A percentile compares a stretch with the other conserved stretches of the same genome.
phyloP scores from a whole-genome alignment of 192 early-diverging fungal genomes.

The Chytriomyces sp. region DNA sequence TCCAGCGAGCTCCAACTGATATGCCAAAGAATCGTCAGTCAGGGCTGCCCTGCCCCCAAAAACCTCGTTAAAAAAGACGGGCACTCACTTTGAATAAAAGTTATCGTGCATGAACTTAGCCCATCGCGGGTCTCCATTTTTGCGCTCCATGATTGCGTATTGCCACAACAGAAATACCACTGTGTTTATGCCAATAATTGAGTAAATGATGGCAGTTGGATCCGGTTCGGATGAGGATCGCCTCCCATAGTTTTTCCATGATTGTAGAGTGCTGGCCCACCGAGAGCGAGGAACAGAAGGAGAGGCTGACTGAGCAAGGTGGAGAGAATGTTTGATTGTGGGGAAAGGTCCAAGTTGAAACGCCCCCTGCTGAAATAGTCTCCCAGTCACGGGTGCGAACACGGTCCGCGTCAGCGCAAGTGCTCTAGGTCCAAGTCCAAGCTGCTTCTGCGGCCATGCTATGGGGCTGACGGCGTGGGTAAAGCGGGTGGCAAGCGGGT shows the following conservation, averaged over 20 bases:
- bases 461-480: too few species aligned
- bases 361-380: too few species aligned
- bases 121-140: conserved; percentile 18
- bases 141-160: conserved; percentile 31
- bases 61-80: background rate
- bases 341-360: too few species aligned
- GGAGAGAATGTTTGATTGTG: too few species aligned
- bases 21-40: conserved; percentile 7
- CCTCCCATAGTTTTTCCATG: background rate
- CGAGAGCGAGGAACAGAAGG: too few species aligned
- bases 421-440: too few species aligned
- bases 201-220: conserved; percentile 31
- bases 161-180: conserved; percentile 47
- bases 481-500: too few species aligned
- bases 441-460: too few species aligned
- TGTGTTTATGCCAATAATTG: conserved; percentile 39
- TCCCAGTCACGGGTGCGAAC: too few species aligned
- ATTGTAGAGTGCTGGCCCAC: too few species aligned
- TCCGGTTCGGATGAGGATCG: background rate
- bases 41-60: conserved; percentile 13
- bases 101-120: conserved; percentile 41
- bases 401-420: too few species aligned
- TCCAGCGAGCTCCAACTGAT: conserved; percentile 31
- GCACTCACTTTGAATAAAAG: conserved; percentile 35
- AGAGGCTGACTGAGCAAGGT: too few species aligned